Conservation (phyloP, 164 flowering plant genomes). For the Santalum album region DNA sequence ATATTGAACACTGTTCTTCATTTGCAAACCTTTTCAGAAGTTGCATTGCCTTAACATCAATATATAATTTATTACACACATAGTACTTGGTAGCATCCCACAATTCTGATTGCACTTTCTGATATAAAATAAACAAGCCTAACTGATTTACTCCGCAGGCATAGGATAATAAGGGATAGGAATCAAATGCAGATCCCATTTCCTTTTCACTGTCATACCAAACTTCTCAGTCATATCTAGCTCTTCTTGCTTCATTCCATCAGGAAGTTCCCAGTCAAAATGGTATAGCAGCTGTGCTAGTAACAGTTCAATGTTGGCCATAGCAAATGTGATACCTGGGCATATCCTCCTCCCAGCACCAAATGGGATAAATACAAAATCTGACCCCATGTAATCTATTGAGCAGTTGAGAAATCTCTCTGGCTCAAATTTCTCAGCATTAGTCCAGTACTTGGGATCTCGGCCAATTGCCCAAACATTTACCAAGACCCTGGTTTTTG, state of each 20-base stretch:
- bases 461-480: conserved; percentile 17
- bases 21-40: no score
- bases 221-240: not conserved
- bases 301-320: conserved; percentile 20
- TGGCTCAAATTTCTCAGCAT: conserved; percentile 25
- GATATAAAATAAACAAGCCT: not conserved
- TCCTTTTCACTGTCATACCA: not conserved
- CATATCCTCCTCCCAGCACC: conserved; percentile 36
- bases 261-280: conserved; percentile 25
- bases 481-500: conserved; percentile 2
- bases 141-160: not conserved
- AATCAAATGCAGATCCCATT: not conserved
- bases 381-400: conserved; percentile 20
- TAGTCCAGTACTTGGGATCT: conserved; percentile 16
- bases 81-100: no score
- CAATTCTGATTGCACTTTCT: no score
- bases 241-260: conserved; percentile 8
- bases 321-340: conserved; percentile 26
- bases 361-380: conserved; percentile 25
- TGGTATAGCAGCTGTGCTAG: conserved; percentile 19
- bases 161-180: not conserved
- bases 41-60: no score
- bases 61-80: no score
- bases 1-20: no score
- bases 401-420: conserved; percentile 21